A percentile compares a stretch with the other conserved stretches of the same genome.
phyloP scores from a whole-genome alignment of 1,284 basidiomycete species.

The Marasmius tenuissimus region DNA sequence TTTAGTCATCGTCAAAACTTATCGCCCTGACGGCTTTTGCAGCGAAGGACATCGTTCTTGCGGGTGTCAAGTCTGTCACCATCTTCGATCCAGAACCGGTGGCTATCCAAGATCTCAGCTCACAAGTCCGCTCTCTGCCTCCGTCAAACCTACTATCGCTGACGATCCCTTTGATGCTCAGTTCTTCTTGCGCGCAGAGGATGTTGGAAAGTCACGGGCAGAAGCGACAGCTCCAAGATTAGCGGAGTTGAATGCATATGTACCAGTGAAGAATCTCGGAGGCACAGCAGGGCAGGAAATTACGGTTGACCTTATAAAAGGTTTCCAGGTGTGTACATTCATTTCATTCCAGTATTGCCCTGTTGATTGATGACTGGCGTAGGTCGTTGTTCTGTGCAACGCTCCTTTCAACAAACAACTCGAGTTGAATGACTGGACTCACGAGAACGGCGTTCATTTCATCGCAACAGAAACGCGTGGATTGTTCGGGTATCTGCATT shows the following conservation, averaged over 20 bases:
- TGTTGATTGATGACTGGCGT: constrained; percentile 4
- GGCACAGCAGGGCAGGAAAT: constrained; percentile 73
- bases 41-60: constrained; percentile 97
- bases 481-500: constrained; percentile 79
- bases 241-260: constrained; percentile 95
- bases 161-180: constrained; percentile 30
- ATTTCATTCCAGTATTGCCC: constrained; percentile 1
- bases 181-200: constrained; percentile 93
- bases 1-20: constrained; percentile 1
- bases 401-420: constrained; percentile 81
- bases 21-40: constrained; percentile 11
- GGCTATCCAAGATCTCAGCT: constrained; percentile 85
- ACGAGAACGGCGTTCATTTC: constrained; percentile 87
- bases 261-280: constrained; percentile 84
- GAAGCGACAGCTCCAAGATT: constrained; percentile 87
- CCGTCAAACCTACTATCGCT: constrained; percentile 5
- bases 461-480: constrained; percentile 92
- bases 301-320: constrained; percentile 76
- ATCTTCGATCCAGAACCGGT: constrained; percentile 94
- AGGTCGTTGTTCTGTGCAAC: constrained; percentile 91
- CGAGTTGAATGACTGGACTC: constrained; percentile 95
- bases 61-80: constrained; percentile 98
- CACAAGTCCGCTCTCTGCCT: constrained; percentile 62
- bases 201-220: constrained; percentile 88
- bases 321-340: constrained; percentile 75